Evolutionary conservation across 768 basidiomycete species (phyloP).

Genomic region (Suillus cothurnatus): DNA sequence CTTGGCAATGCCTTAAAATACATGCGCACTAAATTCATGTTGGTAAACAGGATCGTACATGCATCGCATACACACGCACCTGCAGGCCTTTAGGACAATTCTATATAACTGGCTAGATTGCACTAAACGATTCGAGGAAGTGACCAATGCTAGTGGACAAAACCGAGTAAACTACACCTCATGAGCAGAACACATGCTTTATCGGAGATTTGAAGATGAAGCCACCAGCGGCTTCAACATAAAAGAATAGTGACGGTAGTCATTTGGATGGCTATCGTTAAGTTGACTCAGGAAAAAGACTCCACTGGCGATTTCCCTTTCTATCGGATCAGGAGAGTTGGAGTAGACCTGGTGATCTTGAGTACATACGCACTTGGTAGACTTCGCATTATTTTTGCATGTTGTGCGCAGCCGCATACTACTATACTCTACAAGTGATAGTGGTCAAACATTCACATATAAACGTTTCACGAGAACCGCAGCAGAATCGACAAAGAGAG

Average conservation of each 20-base stretch:
- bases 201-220: not conserved
- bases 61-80: not conserved
- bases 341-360: no score
- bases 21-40: not conserved
- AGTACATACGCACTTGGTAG: no score
- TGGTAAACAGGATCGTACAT: not conserved
- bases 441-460: no score
- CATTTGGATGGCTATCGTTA: no score
- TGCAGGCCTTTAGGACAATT: not conserved
- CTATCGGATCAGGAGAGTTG: no score
- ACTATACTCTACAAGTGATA: not conserved
- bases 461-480: not conserved
- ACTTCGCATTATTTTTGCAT: not conserved
- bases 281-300: not conserved
- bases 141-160: not conserved
- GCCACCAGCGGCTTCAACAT: not conserved
- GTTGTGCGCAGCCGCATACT: not conserved
- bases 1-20: slow-evolving; percentile 6
- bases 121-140: not conserved
- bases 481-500: no score
- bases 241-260: not conserved
- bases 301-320: not conserved
- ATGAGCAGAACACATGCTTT: not conserved
- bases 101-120: not conserved
- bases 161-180: not conserved